Evolutionary conservation across 768 basidiomycete species (phyloP), one percentile per base, ranked within the genome.

Genomic region (Favolaschia claudopus): DNA sequence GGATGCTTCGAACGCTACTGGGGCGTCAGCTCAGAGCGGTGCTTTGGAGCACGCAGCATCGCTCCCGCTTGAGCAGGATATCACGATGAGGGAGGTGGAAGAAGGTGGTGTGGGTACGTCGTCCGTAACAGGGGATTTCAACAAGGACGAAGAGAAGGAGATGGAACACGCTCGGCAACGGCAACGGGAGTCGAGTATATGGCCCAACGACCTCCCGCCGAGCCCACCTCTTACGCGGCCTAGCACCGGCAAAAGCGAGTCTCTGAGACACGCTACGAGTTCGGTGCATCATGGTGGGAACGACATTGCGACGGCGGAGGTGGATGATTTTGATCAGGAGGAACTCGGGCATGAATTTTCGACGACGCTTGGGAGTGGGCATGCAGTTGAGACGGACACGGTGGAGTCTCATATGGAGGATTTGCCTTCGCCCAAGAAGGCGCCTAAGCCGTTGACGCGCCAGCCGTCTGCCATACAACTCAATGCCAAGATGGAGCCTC

Each of bases 401-500:
- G 43, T 25, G 2, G 33, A 49, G 32, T n/a, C n/a, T n/a, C n/a
- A n/a, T n/a, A 29, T 46, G 17, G 57, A 58, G 29, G 49, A 37
- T 14, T 28, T 19, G 55, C 28, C 20, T 46, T 43, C 34, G 49
- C 36, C 10, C 51, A 24, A 34, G 39, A 63, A 34, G 58, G 59
- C 36, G 24, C 43, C 27, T 19, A 34, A 38, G 51, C 39, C 31
- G 31, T 63, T 62, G 52, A 47, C 31, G 56, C 56, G 74, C 34
- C 73, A 76, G 50, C 67, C 72, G 34, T 78, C 81, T 32, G 81
- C 82, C 70, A 76, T 87, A 48, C 78, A 77, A 42, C 72, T 85
- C 61, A 77, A 84, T 67, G 71, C 83, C 49, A 81, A 81, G 60
- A 69, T 79, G 17, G 82, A 87, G 28, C 85, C 89, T 38, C 85